Base-by-base conservation (phyloP, 169 alveolate genomes). In the Neospora caninum region DNA sequence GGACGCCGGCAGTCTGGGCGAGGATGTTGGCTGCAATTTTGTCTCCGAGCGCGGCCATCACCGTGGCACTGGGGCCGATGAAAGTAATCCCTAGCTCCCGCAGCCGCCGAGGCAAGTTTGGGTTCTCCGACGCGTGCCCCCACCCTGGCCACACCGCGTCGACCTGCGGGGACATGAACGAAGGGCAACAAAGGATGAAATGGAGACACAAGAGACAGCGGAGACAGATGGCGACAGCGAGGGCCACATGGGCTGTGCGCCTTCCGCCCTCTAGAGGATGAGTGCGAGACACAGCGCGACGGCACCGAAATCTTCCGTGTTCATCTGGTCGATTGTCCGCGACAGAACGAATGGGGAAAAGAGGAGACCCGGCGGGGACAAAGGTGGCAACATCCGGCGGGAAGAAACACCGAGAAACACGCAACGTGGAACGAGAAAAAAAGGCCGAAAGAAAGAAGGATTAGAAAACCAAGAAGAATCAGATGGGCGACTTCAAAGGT, bases 131-230 rank as follows among this genome's bases (percentile, higher is more conserved):
- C 13, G 99, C 97, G 95, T 98, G 99, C 31, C 99, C 99, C 98
- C 99, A 98, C 20, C 99, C 99, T 18, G 99, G 99, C 98, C 99
- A 98, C 34, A 98, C 99, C 16, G 99, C 99, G 94, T 98, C 98
- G 31, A 94, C 94, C 96, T 94, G 92, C n/a, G 67, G 54, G 27
- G 31, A 34, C 7, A 80, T 64, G 41, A 7, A 82, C 9, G 45
- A 25, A 69, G 41, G 10, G 70, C 9, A n/a, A 27, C 9, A 1
- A 58, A 42, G 31, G 1, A 13, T 84, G 7, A 42, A 27, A 27
- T 25, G 58, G 73, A 20, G 20, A 41, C 41, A 84, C 80, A 84
- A 45, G 91, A 20, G 9, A 84, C 39, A 45, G 67, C 9, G 9
- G 67, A 45, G 73, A 84, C n/a, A 0, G 88, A 80, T 29, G 88